These are phyloP conservation scores for Mortierella sp. DNA, from an alignment of 371 early-diverging fungal species.

Conservation along the genomic window DNA sequence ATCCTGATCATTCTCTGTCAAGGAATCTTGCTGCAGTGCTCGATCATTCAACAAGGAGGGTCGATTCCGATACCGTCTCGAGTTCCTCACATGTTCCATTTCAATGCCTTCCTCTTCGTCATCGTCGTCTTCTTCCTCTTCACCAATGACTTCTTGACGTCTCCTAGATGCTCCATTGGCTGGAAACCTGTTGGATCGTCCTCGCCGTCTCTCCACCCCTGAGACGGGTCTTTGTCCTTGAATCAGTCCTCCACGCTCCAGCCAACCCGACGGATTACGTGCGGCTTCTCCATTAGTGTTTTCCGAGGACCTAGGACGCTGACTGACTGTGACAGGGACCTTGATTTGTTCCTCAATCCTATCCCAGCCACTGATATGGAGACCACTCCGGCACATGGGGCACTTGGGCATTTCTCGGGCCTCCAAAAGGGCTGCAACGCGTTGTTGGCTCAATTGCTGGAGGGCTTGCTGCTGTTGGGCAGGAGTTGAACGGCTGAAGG, in stretches of 20 bases:
- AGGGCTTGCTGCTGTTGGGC: constrained; percentile 30
- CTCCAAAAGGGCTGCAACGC: constrained; percentile 37
- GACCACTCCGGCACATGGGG: constrained; percentile 51
- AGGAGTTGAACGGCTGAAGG: constrained; percentile 17
- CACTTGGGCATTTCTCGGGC: constrained; percentile 51
- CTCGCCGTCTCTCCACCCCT: constrained; percentile 36
- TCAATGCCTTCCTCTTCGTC: constrained; percentile 49
- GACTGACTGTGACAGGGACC: constrained; percentile 31
- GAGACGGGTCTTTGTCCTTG: constrained; percentile 33
- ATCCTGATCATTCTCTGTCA: constrained; percentile 22
- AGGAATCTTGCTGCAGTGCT: neutral
- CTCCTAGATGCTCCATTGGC: constrained; percentile 8
- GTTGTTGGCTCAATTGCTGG: constrained; percentile 36
- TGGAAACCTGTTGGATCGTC: constrained; percentile 18
- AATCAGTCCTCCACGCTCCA: constrained; percentile 2
- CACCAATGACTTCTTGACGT: constrained; percentile 25
- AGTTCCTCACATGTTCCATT: constrained; percentile 38
- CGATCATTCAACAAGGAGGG: neutral
- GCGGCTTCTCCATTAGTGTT: neutral
- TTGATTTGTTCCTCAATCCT: constrained; percentile 46
- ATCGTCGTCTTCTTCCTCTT: constrained; percentile 25
- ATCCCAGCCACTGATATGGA: constrained; percentile 49
- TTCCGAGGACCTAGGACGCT: constrained; percentile 13
- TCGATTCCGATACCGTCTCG: constrained; percentile 5
- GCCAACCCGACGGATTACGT: constrained; percentile 18